These are phyloP conservation scores for Coprinopsis marcescibilis DNA, from an alignment of 768 basidiomycete genomes.

Conservation along the genomic window DNA sequence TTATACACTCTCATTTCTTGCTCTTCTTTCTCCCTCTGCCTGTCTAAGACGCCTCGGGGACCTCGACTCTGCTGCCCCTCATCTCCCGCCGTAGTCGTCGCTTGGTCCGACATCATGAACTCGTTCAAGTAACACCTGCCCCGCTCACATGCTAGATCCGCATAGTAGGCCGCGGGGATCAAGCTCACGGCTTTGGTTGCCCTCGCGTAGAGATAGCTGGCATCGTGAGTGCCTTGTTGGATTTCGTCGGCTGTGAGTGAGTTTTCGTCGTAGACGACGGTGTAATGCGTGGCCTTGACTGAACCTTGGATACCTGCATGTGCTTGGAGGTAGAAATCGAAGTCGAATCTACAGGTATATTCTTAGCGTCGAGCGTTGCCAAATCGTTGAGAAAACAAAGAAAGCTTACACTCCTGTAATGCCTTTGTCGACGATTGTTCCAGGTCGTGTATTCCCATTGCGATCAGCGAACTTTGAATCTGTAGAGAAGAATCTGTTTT, in stretches of 20 bases:
- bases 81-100: constrained; percentile 26
- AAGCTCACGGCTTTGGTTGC: constrained; percentile 83
- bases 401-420: constrained; percentile 59
- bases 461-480: constrained; percentile 42
- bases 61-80: constrained; percentile 13
- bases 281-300: constrained; percentile 73
- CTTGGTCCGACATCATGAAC: constrained; percentile 53
- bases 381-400: neutral
- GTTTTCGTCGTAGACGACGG: constrained; percentile 76
- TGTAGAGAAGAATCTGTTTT: constrained; percentile 49
- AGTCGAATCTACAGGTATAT: constrained; percentile 47
- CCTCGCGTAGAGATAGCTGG: constrained; percentile 72
- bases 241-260: constrained; percentile 61
- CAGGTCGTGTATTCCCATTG: constrained; percentile 75
- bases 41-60: neutral
- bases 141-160: constrained; percentile 78
- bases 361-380: too few relatives aligned
- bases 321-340: constrained; percentile 67
- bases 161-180: constrained; percentile 75
- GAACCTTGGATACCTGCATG: constrained; percentile 70
- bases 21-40: constrained; percentile 30
- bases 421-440: constrained; percentile 77
- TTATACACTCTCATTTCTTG: constrained; percentile 34
- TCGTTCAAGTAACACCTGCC: constrained; percentile 73
- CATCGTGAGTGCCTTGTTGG: constrained; percentile 65